Evolutionary conservation across 2,329 filamentous ascomycete species (phyloP), one percentile per base, ranked within the genome.

Genomic region (Acrodontium crateriforme): DNA sequence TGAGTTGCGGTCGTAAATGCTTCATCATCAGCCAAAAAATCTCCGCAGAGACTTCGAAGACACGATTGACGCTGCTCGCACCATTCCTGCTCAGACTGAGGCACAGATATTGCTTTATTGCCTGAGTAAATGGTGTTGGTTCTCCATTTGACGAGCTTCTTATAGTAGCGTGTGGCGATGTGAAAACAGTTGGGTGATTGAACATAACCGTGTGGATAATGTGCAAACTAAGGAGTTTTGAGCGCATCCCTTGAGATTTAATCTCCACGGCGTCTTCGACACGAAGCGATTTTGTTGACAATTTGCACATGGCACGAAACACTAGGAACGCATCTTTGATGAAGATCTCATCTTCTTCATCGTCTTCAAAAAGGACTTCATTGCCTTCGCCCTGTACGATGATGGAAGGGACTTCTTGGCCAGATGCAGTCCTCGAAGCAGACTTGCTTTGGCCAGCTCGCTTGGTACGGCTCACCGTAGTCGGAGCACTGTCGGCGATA

Each of bases 11-110:
- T 36, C 91, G 74, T 72, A 98, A 79, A 45, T 83, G 78, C 52
- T 91, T 92, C 23, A 94, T 60, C 77, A 94, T 93, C 32, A 95
- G 65, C 84, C 85, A 98, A 53, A 98, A 98, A 16, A 95, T 92
- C 53, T 98, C 89, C 45, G 81, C 85, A 52, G 82, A 87, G 22
- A 95, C 83, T 49, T 95, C 87, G 47, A 95, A 98, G 1, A 98
- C 84, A 40, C 72, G 72, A 38, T 83, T 80, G 23, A 93, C 80
- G 4, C 85, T 87, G 58, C 87, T 95, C 9, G 89, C 82, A 11
- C 87, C 91, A 50, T 98, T 98, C 28, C 87, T 74, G 30, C 85
- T 94, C 42, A 98, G 72, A 55, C 84, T 92, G 21, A 98, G 68
- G 55, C 89, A 95, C 16, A 98, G 69, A 52, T 98, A 94, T 50